Conservation (phyloP, 306 rosid species). For the Acacia confusa region DNA sequence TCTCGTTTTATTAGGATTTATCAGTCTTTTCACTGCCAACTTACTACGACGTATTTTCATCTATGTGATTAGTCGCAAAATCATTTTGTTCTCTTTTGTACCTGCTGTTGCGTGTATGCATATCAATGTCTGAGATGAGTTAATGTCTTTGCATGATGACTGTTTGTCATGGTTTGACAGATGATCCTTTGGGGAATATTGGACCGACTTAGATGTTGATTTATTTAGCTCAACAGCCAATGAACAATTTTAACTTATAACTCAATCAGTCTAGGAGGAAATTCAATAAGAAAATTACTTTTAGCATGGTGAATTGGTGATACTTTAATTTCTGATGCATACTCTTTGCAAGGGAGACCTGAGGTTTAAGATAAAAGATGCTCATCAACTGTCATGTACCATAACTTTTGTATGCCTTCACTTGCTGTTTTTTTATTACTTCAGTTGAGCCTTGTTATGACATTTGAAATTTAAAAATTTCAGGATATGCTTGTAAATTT, state of each 20-base stretch:
- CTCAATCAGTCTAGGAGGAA: neutral
- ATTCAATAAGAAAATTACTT: neutral
- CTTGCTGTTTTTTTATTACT: neutral
- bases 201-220: neutral
- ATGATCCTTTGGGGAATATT: neutral
- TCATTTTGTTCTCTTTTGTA: neutral
- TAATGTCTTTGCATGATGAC: neutral
- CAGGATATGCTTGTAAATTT: constrained; percentile 76
- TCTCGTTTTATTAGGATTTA: neutral
- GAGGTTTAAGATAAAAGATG: neutral
- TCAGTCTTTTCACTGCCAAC: neutral
- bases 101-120: neutral
- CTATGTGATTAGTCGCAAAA: neutral
- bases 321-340: neutral
- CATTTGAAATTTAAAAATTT: constrained; percentile 22
- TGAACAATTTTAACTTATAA: neutral
- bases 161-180: neutral
- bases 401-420: neutral
- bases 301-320: neutral
- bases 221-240: neutral
- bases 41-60: neutral
- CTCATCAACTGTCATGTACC: neutral
- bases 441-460: neutral
- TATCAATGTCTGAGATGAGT: neutral
- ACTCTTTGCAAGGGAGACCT: neutral